Percentiles rank a stretch among this genome's conserved stretches.
Evolutionary conservation across 768 basidiomycete species (phyloP).

Genomic region (Sistotremastrum suecicum): DNA sequence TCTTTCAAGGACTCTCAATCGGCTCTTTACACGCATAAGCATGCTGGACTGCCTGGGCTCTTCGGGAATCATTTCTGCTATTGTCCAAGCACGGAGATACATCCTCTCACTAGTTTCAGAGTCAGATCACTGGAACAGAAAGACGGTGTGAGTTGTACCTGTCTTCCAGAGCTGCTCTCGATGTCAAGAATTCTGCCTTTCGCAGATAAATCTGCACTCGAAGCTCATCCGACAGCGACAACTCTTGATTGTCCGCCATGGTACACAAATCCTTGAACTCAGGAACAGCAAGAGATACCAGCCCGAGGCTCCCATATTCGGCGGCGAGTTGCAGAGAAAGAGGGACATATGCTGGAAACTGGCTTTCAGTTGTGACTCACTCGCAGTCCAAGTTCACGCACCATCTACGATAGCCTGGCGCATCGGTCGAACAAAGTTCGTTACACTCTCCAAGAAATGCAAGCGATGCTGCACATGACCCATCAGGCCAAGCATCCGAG

Average conservation of each 20-base stretch:
- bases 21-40: slow-evolving; percentile 44
- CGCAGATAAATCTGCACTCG: slow-evolving; percentile 43
- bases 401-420: slow-evolving; percentile 30
- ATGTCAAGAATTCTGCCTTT: slow-evolving; percentile 50
- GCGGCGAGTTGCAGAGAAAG: slow-evolving; percentile 60
- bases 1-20: slow-evolving; percentile 43
- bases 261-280: slow-evolving; percentile 30
- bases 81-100: slow-evolving; percentile 45
- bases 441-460: slow-evolving; percentile 25
- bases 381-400: slow-evolving; percentile 14
- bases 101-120: slow-evolving; percentile 12
- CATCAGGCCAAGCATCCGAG: slow-evolving; percentile 54
- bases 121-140: slow-evolving; percentile 19
- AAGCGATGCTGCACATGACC: slow-evolving; percentile 27
- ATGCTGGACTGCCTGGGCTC: slow-evolving; percentile 35
- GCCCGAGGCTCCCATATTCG: slow-evolving; percentile 72
- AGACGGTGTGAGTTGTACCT: slow-evolving; percentile 28
- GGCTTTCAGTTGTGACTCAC: background rate
- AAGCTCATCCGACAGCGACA: slow-evolving; percentile 31
- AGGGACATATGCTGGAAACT: slow-evolving; percentile 38
- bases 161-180: slow-evolving; percentile 39
- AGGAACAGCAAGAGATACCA: slow-evolving; percentile 44
- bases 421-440: slow-evolving; percentile 27
- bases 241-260: no score
- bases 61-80: slow-evolving; percentile 28